These are phyloP conservation scores for Exutisphaerella laricina DNA, from an alignment of 2,329 filamentous ascomycete genomes.

Conservation along the genomic window DNA sequence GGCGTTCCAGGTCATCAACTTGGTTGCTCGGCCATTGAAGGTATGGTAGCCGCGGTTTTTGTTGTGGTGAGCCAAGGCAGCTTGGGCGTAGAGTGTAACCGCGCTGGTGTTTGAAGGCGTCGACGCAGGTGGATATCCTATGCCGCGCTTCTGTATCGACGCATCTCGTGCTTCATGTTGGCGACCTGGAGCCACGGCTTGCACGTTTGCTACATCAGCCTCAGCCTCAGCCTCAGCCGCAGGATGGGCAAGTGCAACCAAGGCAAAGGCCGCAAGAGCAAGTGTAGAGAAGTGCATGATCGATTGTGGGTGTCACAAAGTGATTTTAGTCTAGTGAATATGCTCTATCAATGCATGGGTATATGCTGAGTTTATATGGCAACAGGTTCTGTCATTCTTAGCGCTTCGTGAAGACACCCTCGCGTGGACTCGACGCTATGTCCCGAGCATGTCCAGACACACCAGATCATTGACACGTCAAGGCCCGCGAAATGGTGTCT, in stretches of 20 bases:
- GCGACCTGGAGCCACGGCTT: not conserved
- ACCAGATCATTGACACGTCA: not conserved
- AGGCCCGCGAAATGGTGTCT: not conserved
- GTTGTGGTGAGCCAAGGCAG: slow-evolving; percentile 5
- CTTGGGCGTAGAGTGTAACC: not conserved
- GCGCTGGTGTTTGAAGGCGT: not conserved
- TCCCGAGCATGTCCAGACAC: slow-evolving; percentile 1
- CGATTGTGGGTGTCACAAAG: not conserved
- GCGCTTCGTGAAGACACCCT: too few species aligned
- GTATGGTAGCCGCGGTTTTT: slow-evolving; percentile 5
- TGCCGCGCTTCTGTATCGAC: not conserved
- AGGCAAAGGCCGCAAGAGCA: not conserved
- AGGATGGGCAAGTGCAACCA: not conserved
- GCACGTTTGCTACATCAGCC: not conserved
- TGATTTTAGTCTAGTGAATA: too few species aligned
- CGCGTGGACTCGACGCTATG: slow-evolving; percentile 1
- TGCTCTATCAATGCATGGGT: too few species aligned
- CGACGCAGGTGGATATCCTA: not conserved
- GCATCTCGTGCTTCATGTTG: not conserved
- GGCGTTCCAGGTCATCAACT: slow-evolving; percentile 58
- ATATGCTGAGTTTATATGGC: too few species aligned
- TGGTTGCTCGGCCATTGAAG: not conserved
- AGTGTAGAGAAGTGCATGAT: not conserved
- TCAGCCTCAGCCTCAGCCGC: too few species aligned
- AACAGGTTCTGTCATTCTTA: too few species aligned